phyloP scores from a whole-genome alignment of 441 rosid genomes.

The Adansonia madagascariensis region DNA sequence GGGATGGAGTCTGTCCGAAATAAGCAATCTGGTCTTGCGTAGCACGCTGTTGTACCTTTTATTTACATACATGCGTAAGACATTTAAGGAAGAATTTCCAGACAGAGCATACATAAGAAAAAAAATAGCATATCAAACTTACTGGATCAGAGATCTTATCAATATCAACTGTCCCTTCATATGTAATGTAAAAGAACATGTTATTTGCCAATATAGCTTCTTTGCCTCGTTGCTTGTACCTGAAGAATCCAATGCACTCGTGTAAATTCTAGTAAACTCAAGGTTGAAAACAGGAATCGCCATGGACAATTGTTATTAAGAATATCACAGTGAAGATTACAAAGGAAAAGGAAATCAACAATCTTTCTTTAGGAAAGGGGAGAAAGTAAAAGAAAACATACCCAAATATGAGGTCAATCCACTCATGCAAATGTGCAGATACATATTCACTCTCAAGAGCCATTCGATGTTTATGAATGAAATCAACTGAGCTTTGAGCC shows the following conservation, averaged over 20 bases:
- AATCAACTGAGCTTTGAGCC: conserved; percentile 95
- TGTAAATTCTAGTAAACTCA: conserved; percentile 24
- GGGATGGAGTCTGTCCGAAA: conserved; percentile 99
- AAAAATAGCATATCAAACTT: conserved; percentile 39
- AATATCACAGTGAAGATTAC: conserved; percentile 17
- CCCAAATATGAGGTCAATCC: conserved; percentile 99
- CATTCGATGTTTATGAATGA: conserved; percentile 91
- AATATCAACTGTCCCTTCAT: conserved; percentile 95
- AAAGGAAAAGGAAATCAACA: conserved; percentile 28
- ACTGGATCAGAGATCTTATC: conserved; percentile 93
- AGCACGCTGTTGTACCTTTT: conserved; percentile 91
- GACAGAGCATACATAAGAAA: conserved; percentile 25
- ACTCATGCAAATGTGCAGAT: conserved; percentile 93
- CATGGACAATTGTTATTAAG: not conserved
- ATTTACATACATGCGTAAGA: conserved; percentile 32
- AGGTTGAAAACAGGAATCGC: conserved; percentile 4
- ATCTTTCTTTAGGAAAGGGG: conserved; percentile 19
- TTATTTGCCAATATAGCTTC: conserved; percentile 96
- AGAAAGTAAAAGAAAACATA: conserved; percentile 37
- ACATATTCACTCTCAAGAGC: conserved; percentile 99
- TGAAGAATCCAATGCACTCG: conserved; percentile 45
- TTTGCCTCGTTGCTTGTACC: conserved; percentile 98
- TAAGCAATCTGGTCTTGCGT: conserved; percentile 99
- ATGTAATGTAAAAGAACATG: conserved; percentile 97
- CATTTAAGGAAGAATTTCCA: conserved; percentile 30